Evolutionary conservation across 371 early-diverging fungal genomes (phyloP), one percentile per base, ranked within the genome.

Genomic region (Rhizopus microsporus): DNA sequence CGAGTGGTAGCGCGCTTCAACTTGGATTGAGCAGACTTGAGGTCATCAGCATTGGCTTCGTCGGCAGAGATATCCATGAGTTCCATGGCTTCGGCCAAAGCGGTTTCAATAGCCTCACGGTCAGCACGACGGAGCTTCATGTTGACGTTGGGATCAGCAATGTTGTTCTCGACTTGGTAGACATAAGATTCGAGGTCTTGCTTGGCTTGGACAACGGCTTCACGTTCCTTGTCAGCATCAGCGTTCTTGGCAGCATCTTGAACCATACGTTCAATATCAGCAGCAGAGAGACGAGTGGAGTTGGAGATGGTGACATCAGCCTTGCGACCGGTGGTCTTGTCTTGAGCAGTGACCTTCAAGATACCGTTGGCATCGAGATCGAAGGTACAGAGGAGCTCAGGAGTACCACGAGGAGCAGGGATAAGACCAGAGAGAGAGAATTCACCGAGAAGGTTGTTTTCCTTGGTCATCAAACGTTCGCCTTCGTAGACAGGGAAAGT

Each of bases 341-440:
- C 96, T 60, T 85, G 82, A 65, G 97, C 97, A 62, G 91, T 85
- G 63, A 98, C 95, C 77, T 92, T 94, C 60, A 93, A 82, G 75
- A 95, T 94, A 80, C 94, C 94, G 81, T 98, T 92, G 69, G 93
- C 92, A 76, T 96, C 95, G 49, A 94, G 75, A 69, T 95, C 95
- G 77, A 96, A 95, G 57, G 93, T 88, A 65, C 93, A 92, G 70
- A 93, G 91, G 55, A 98, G 88, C 74, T 92, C 91, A 54, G 97
- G 94, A 46, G 84, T 86, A 58, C 94, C 94, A 68, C 92, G 91
- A 50, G 94, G 93, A 65, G 92, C 89, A 54, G 94, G 93, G 48
- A 92, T 87, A 63, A 93, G 86, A 55, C 93, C 92, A 61, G 83
- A 78, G 46, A 96, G 81, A 59, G 88, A 88, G 77, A 94, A 94